These are phyloP conservation scores for Sarocladiaceae sp. DNA, from an alignment of 2,329 filamentous ascomycete species.

Conservation along the genomic window DNA sequence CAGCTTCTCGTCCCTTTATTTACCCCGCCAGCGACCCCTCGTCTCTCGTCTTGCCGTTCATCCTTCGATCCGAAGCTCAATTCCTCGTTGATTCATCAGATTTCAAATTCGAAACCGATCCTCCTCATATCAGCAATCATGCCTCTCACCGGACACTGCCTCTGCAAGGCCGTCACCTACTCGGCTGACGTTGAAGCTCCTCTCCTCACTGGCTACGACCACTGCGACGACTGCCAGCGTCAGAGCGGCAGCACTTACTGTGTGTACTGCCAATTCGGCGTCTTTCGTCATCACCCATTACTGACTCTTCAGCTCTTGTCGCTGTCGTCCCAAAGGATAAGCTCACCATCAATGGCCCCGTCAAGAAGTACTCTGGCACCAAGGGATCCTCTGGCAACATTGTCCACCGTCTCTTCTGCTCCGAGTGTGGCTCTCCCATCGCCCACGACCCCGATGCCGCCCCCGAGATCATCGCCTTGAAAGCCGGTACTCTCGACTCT, in stretches of 20 bases:
- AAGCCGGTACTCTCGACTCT: slow-evolving; percentile 56
- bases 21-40: slow-evolving; percentile 18
- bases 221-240: slow-evolving; percentile 68
- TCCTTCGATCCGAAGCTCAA: not conserved
- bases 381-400: slow-evolving; percentile 53
- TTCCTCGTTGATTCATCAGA: slow-evolving; percentile 3
- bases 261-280: slow-evolving; percentile 30
- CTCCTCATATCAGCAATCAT: slow-evolving; percentile 36
- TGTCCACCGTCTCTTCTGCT: slow-evolving; percentile 64
- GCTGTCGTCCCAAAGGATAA: slow-evolving; percentile 60
- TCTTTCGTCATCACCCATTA: no score
- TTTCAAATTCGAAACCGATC: not conserved
- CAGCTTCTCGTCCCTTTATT: slow-evolving; percentile 4
- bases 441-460: slow-evolving; percentile 65
- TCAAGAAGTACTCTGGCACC: slow-evolving; percentile 55
- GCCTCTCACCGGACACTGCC: slow-evolving; percentile 63
- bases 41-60: not conserved
- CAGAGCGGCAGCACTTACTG: slow-evolving; percentile 64
- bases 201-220: slow-evolving; percentile 57
- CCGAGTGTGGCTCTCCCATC: slow-evolving; percentile 62
- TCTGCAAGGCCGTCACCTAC: slow-evolving; percentile 68
- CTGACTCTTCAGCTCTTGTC: slow-evolving; percentile 48
- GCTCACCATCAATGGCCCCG: slow-evolving; percentile 54
- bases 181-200: slow-evolving; percentile 46
- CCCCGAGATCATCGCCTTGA: slow-evolving; percentile 63